Evolutionary conservation across 345 rosid species (phyloP), one percentile per base, ranked within the genome.

Genomic region (Capsella bursapastoris): DNA sequence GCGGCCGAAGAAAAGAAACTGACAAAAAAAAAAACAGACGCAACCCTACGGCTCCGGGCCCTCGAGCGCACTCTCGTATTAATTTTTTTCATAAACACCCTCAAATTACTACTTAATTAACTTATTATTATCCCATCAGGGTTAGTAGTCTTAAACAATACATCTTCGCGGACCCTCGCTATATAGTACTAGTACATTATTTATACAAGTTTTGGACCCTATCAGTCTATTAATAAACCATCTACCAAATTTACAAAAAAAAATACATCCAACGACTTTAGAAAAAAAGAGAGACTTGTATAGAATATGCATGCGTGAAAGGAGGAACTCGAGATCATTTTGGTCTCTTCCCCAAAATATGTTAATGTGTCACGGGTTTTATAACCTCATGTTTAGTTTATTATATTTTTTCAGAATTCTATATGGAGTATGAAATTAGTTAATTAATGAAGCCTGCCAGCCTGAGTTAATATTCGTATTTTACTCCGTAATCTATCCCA

Each of bases 1-100:
- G 80, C 68, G 80, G 63, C 66, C 71, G 72, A 4, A 77, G 37
- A 57, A 64, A 4, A 77, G 37, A 57, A 64, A 50, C 63, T 57
- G 76, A 77, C 80, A 77, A 71, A 61, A 37, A 22, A 22, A 22
- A 22, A 22, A 22, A 22, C 18, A 43, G 37, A 34, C 32, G 72
- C 48, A 48, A 64, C 11, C 56, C 66, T 57, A 8, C 44, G 67
- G 13, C 55, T 71, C 71, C n/a, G 25, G 25, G 12, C 12, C 45
- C 8, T 8, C 65, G 66, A 57, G 38, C 71, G 76, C 71, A 55
- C 66, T 57, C 34, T 52, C 8, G 9, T 59, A 6, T 43, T 22
- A 34, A 22, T 22, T 22, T 34, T 34, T 48, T 58, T 2, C 34
- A 7, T 14, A 35, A 34, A 45, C 1, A 43, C 40, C 34, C 52